A percentile compares a stretch with the other conserved stretches of the same genome.
Evolutionary conservation across 345 rosid species (phyloP).

Genomic region (Rhizophora apiculata): DNA sequence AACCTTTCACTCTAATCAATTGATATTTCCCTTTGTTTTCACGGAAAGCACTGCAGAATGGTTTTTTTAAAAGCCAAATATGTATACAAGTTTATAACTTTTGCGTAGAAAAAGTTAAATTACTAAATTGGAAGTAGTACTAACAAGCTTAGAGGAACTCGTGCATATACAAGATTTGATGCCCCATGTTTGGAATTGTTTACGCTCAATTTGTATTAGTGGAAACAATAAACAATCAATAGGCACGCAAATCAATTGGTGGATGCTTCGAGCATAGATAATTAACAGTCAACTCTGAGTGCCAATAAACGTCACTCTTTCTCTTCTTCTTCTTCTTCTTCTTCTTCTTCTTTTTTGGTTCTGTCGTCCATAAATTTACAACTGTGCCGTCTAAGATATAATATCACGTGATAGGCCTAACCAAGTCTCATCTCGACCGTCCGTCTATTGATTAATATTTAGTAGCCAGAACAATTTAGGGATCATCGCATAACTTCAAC

Average conservation of each 20-base stretch:
- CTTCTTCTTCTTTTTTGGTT: not conserved
- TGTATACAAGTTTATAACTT: not conserved
- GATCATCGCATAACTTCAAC: not conserved
- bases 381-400: not conserved
- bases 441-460: not conserved
- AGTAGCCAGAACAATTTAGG: too few relatives aligned
- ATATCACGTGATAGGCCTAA: not conserved
- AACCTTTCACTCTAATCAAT: too few relatives aligned
- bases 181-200: not conserved
- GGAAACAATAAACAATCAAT: constrained; percentile 2
- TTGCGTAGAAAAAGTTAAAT: not conserved
- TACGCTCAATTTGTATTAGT: constrained; percentile 3
- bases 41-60: too few relatives aligned
- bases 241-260: not conserved
- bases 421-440: too few relatives aligned
- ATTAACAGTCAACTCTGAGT: not conserved
- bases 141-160: not conserved
- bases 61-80: too few relatives aligned
- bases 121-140: not conserved
- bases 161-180: not conserved
- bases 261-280: not conserved
- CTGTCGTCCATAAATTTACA: too few relatives aligned
- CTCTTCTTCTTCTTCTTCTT: too few relatives aligned
- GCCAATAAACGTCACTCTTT: not conserved
- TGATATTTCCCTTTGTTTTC: too few relatives aligned